Evolutionary conservation across 2,329 filamentous ascomycete genomes (phyloP).

Genomic region (Fusarium illudens): DNA sequence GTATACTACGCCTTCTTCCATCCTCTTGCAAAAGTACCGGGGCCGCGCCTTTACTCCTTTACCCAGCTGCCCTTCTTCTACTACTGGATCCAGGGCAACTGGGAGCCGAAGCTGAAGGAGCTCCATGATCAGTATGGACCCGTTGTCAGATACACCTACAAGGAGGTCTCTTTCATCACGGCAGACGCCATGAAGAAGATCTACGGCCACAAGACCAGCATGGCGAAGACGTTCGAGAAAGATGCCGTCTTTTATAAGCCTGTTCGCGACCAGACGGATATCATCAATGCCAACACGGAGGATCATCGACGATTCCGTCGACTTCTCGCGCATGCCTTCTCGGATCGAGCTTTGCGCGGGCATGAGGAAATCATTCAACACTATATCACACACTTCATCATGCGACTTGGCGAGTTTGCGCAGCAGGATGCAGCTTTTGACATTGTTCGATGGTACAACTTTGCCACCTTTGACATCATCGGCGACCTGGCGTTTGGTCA

Average conservation of each 20-base stretch:
- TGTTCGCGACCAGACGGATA: neutral
- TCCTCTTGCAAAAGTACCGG: neutral
- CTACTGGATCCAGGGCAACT: neutral
- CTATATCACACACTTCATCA: neutral
- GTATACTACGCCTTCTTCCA: neutral
- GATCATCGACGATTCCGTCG: neutral
- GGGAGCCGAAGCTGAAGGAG: neutral
- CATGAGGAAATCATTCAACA: neutral
- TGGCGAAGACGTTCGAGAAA: neutral
- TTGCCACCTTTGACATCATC: neutral
- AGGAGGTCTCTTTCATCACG: neutral
- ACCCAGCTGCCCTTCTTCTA: neutral
- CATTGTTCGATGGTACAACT: neutral
- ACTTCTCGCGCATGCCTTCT: neutral
- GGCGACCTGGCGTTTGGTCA: neutral
- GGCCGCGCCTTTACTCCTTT: neutral
- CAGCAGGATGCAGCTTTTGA: neutral
- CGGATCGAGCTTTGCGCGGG: neutral
- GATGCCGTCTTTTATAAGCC: neutral
- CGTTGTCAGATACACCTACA: neutral
- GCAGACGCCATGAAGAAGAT: constrained; percentile 1
- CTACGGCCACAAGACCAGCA: neutral
- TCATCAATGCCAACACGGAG: neutral
- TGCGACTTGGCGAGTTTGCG: neutral
- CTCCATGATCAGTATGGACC: neutral